phyloP scores from a whole-genome alignment of 345 rosid genomes.

The Ceriops tagal region DNA sequence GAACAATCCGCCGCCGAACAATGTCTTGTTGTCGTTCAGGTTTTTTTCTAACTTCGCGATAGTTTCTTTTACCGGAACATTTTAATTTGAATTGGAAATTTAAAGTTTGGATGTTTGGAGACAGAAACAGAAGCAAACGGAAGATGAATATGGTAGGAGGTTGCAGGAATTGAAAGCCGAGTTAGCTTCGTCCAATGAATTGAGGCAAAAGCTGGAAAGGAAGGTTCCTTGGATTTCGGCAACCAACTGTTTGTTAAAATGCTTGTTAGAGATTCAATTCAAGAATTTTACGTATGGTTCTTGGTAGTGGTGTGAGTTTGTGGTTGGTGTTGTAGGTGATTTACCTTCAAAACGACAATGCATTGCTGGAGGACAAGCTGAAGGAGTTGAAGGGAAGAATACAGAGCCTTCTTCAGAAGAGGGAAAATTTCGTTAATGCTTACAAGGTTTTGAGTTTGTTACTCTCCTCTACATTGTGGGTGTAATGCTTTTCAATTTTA shows the following conservation, averaged over 20 bases:
- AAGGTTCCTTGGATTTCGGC: conserved; percentile 33
- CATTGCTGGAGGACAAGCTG: conserved; percentile 59
- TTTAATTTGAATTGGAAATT: conserved; percentile 8
- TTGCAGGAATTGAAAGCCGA: conserved; percentile 61
- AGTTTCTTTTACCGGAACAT: not conserved
- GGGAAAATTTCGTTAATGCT: conserved; percentile 55
- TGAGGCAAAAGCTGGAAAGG: conserved; percentile 55
- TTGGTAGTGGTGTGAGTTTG: not conserved
- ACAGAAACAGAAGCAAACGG: conserved; percentile 71
- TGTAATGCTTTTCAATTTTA: not conserved
- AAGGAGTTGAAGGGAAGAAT: conserved; percentile 56
- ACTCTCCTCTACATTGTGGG: not conserved
- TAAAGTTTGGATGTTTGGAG: conserved; percentile 17
- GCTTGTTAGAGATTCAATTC: conserved; percentile 7
- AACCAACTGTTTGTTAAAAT: conserved; percentile 28
- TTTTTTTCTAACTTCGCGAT: conserved; percentile 6
- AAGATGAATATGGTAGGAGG: conserved; percentile 55
- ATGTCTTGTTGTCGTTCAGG: conserved; percentile 48
- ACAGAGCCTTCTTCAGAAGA: conserved; percentile 56
- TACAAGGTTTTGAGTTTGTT: conserved; percentile 47
- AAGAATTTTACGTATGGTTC: not conserved
- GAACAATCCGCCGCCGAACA: conserved; percentile 57
- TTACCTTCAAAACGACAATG: conserved; percentile 65
- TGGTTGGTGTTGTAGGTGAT: conserved; percentile 36
- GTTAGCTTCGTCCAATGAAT: conserved; percentile 47